Conservation (phyloP, 257 asterid species). For the Solanum paucissectum region DNA sequence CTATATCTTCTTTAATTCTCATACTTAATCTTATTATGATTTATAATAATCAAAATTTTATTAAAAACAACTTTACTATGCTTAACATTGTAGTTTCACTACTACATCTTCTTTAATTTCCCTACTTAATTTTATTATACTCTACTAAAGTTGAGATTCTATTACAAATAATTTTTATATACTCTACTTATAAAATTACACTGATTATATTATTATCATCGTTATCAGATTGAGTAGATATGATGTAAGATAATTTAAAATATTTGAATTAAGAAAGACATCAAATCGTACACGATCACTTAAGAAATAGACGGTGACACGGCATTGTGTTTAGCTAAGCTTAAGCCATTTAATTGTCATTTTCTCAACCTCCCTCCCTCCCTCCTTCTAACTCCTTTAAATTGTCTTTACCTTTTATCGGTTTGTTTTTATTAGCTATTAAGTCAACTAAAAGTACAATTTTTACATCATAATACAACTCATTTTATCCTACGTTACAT, state of each 20-base stretch:
- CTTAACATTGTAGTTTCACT: background rate
- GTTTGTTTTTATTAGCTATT: background rate
- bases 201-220: background rate
- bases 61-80: background rate
- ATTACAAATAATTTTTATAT: background rate
- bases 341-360: background rate
- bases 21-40: background rate
- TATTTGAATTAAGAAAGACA: background rate
- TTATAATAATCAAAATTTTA: background rate
- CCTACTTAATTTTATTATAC: background rate
- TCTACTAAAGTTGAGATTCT: background rate
- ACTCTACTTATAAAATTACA: background rate
- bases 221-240: background rate
- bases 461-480: background rate
- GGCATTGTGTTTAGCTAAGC: background rate
- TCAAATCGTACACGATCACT: background rate
- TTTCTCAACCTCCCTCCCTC: background rate
- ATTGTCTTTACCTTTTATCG: background rate
- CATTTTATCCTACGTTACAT: background rate
- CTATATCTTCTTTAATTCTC: background rate
- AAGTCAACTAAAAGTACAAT: background rate
- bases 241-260: background rate
- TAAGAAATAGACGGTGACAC: background rate
- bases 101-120: too few relatives aligned
- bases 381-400: background rate